Conservation (phyloP, 2,329 filamentous ascomycete species). For the Dactylellina haptotyla region DNA sequence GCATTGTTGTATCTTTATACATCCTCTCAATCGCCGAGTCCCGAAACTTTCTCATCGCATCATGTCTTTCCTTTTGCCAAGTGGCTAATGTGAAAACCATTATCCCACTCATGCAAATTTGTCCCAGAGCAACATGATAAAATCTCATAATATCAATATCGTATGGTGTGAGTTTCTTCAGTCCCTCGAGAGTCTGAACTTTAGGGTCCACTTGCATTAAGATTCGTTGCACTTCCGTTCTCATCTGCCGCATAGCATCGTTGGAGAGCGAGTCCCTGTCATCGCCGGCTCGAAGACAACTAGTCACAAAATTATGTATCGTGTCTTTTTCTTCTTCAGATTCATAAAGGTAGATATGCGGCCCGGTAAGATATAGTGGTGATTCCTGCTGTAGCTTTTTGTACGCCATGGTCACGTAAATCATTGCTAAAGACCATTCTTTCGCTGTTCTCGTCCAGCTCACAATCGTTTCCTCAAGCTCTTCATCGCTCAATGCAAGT, state of each 20-base stretch:
- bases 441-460: constrained; percentile 39
- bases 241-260: background rate
- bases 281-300: constrained; percentile 30
- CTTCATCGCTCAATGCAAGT: constrained; percentile 22
- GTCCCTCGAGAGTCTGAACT: background rate
- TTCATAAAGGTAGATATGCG: constrained; percentile 26
- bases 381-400: constrained; percentile 22
- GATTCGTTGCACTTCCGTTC: constrained; percentile 18
- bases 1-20: constrained; percentile 28
- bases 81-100: constrained; percentile 20
- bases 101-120: constrained; percentile 35
- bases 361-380: constrained; percentile 27
- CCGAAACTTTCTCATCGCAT: constrained; percentile 17
- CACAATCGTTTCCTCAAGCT: constrained; percentile 38
- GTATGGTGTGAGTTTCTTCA: constrained; percentile 35
- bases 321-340: constrained; percentile 25
- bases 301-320: constrained; percentile 18
- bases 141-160: constrained; percentile 41
- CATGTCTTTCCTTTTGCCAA: constrained; percentile 19
- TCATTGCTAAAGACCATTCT: constrained; percentile 39
- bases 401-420: constrained; percentile 27
- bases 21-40: constrained; percentile 25
- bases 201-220: constrained; percentile 14
- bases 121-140: constrained; percentile 23
- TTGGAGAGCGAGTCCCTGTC: constrained; percentile 10